Conservation (phyloP, 1,284 basidiomycete species). For the Sanghuangporus weigelae region DNA sequence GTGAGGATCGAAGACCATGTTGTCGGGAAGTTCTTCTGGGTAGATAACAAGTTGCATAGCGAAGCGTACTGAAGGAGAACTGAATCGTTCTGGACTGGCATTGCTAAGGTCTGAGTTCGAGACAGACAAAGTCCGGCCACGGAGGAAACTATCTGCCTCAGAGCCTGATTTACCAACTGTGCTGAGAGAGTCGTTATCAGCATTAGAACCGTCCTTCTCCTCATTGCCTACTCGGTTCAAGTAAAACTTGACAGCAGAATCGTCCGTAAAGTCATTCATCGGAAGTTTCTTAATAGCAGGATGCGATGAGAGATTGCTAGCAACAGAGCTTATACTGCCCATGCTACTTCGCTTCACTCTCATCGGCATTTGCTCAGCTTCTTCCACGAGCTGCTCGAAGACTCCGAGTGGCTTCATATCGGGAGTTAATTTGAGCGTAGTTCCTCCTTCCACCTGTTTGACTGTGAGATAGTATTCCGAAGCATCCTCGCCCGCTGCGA, state of each 20-base stretch:
- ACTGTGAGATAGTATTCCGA: slow-evolving; percentile 86
- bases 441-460: slow-evolving; percentile 85
- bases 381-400: slow-evolving; percentile 80
- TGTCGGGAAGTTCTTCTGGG: slow-evolving; percentile 87
- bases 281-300: slow-evolving; percentile 89
- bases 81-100: slow-evolving; percentile 67
- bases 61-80: slow-evolving; percentile 77
- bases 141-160: not conserved
- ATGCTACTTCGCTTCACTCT: slow-evolving; percentile 91
- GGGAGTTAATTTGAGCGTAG: slow-evolving; percentile 65
- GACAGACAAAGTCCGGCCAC: not conserved
- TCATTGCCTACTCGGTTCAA: slow-evolving; percentile 54
- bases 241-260: slow-evolving; percentile 95
- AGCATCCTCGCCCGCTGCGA: slow-evolving; percentile 59
- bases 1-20: slow-evolving; percentile 87
- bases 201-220: slow-evolving; percentile 32
- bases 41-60: slow-evolving; percentile 84
- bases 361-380: slow-evolving; percentile 63
- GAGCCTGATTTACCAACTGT: not conserved
- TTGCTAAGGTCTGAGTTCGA: slow-evolving; percentile 14
- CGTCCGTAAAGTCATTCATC: slow-evolving; percentile 97
- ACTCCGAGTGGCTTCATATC: slow-evolving; percentile 80
- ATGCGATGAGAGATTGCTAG: slow-evolving; percentile 87
- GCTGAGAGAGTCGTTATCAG: slow-evolving; percentile 17
- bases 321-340: slow-evolving; percentile 88